Evolutionary conservation across 177 flowering plant genomes (phyloP), one percentile per base, ranked within the genome.

Genomic region (Vitis hybrid): DNA sequence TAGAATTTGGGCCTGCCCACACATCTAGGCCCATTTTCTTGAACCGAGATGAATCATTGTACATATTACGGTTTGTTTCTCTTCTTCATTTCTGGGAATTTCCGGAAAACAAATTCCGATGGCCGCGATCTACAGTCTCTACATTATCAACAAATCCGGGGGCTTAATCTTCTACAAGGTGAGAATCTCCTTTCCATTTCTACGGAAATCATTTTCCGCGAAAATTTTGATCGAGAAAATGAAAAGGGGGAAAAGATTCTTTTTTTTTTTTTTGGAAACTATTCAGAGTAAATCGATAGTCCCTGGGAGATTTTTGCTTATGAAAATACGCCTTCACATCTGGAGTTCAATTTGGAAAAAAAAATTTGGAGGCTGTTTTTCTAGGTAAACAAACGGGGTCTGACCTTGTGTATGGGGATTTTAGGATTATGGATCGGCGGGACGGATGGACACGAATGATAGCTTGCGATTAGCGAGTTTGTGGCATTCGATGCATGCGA

Each of bases 401-500:
- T 3, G 56, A 3, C n/a, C 3, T 50, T 54, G 10, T 58, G n/a
- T 48, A 20, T 19, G 54, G n/a, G n/a, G n/a, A n/a, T n/a, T 65
- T 16, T 62, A 90, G 98, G 99, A 94, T 75, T 93, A 90, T 80
- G 97, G 97, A 49, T 93, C 97, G 2, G 80, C 95, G 1, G 96
- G 97, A 50, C 74, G 97, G 16, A 94, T 94, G 99, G 99, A 94
- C 63, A 94, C 99, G 2, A 94, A 94, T 69, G 97, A 94, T 61
- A 93, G 90, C 71, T 77, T 94, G 89, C 77, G 97, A 70, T 76
- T 94, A 70, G 98, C 98, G 11, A 94, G 99, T 78, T 73, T 94
- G 56, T 94, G 97, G 99, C 99, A 94, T 71, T 94, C 98, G 4
- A 94, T 94, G 99, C 98, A 93, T 52, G 99, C 98, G 1, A 94